Conservation (phyloP, 208 protist species). For the Wallacemonas collosoma region DNA sequence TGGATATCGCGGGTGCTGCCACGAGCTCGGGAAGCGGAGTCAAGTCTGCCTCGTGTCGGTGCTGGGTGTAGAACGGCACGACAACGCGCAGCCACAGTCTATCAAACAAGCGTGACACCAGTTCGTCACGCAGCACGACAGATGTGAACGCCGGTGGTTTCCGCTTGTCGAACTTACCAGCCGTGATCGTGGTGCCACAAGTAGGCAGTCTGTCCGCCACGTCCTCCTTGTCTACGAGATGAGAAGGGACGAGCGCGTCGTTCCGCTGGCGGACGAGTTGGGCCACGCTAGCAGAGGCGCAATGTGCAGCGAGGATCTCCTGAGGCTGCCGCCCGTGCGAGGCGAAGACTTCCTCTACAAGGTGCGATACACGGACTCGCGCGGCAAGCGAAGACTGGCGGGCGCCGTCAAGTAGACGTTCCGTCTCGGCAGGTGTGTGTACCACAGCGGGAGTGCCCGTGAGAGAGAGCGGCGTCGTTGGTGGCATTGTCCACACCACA, state of each 20-base stretch:
- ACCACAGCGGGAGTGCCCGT: background rate
- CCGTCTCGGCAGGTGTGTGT: background rate
- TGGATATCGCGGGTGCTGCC: background rate
- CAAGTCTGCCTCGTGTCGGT: background rate
- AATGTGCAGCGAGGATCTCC: constrained; percentile 20
- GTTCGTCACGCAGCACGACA: background rate
- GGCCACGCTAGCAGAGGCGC: background rate
- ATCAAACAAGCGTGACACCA: constrained; percentile 36
- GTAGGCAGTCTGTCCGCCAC: too few species aligned
- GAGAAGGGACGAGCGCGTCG: too few species aligned
- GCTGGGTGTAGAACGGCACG: constrained; percentile 38
- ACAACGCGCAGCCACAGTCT: constrained; percentile 43
- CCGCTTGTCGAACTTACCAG: too few species aligned
- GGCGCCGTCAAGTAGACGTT: background rate
- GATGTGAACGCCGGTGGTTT: background rate
- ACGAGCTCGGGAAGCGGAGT: background rate
- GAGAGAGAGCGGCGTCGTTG: background rate
- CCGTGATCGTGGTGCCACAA: too few species aligned
- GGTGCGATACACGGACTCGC: background rate
- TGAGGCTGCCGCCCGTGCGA: constrained; percentile 19
- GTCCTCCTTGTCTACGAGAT: too few species aligned
- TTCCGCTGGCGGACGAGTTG: too few species aligned
- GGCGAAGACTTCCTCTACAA: constrained; percentile 24
- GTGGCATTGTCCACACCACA: background rate
- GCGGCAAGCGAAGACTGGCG: background rate